These are phyloP conservation scores for Extremus antarcticus DNA, from an alignment of 495 filamentous ascomycete genomes.

Conservation along the genomic window DNA sequence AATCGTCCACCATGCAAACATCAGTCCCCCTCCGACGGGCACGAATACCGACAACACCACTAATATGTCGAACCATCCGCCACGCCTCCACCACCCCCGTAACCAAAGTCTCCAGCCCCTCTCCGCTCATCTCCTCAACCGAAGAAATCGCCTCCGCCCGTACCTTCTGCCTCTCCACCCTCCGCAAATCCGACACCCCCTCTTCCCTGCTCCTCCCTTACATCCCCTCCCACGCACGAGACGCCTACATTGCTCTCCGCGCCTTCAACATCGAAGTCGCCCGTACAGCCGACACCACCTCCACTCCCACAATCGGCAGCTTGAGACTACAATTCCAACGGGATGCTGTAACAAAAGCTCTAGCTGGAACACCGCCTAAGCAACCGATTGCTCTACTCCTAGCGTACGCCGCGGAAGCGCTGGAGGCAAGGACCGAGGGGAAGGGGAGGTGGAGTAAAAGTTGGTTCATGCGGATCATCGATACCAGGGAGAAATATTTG, in stretches of 20 bases:
- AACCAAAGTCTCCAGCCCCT: no score
- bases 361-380: constrained; percentile 66
- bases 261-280: constrained; percentile 89
- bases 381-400: constrained; percentile 86
- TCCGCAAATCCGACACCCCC: constrained; percentile 71
- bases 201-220: constrained; percentile 80
- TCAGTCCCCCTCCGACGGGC: no score
- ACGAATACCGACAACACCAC: no score
- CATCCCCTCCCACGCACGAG: constrained; percentile 55
- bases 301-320: constrained; percentile 64
- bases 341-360: constrained; percentile 62
- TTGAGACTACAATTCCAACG: constrained; percentile 94
- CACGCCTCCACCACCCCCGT: no score
- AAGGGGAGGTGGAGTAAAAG: constrained; percentile 56
- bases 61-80: no score
- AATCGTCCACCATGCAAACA: no score
- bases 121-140: no score
- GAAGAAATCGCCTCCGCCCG: constrained; percentile 9
- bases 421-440: constrained; percentile 44
- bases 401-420: constrained; percentile 52
- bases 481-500: constrained; percentile 69
- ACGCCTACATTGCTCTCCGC: constrained; percentile 82
- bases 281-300: constrained; percentile 75
- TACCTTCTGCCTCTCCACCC: constrained; percentile 7
- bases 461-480: constrained; percentile 71